Evolutionary conservation across 257 asterid species (phyloP).

Genomic region (Gardenia jasminoides): DNA sequence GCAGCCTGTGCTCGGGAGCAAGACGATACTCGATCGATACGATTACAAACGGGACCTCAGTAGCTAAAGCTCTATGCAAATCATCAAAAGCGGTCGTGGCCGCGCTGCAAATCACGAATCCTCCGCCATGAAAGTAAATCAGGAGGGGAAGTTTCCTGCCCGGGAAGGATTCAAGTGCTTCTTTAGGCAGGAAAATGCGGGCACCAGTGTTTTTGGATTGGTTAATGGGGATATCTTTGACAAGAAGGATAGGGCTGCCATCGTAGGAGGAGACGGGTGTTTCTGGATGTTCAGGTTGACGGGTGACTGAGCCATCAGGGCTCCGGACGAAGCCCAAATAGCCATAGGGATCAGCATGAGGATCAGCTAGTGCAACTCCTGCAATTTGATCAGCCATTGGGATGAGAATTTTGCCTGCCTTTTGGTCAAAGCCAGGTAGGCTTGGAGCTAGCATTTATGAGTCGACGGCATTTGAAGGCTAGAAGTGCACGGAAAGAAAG

Average conservation of each 20-base stretch:
- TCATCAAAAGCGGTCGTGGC: conserved; percentile 15
- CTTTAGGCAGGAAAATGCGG: conserved; percentile 15
- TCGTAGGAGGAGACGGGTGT: not conserved
- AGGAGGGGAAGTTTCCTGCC: conserved; percentile 24
- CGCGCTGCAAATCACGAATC: conserved; percentile 19
- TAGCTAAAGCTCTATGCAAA: conserved; percentile 3
- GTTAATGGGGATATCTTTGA: conserved; percentile 28
- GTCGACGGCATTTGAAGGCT: too few relatives aligned
- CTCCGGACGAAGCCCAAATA: conserved; percentile 16
- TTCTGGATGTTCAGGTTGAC: not conserved
- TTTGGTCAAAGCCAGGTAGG: too few relatives aligned
- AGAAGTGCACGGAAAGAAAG: not conserved
- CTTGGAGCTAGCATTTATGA: too few relatives aligned
- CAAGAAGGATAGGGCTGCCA: conserved; percentile 1
- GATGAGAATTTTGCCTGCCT: not conserved
- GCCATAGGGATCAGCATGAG: conserved; percentile 18
- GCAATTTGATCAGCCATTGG: not conserved
- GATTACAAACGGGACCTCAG: conserved; percentile 17
- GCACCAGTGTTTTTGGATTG: conserved; percentile 17
- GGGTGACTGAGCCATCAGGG: conserved; percentile 26
- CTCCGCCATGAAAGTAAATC: conserved; percentile 32
- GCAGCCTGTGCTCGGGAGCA: conserved; percentile 27
- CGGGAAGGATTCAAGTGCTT: conserved; percentile 1
- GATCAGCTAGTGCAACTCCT: conserved; percentile 5
- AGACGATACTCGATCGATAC: conserved; percentile 29